A percentile compares a stretch with the other conserved stretches of the same genome.
These are phyloP conservation scores for Alternaria tenuissima DNA, from an alignment of 2,329 filamentous ascomycete genomes.

Conservation along the genomic window DNA sequence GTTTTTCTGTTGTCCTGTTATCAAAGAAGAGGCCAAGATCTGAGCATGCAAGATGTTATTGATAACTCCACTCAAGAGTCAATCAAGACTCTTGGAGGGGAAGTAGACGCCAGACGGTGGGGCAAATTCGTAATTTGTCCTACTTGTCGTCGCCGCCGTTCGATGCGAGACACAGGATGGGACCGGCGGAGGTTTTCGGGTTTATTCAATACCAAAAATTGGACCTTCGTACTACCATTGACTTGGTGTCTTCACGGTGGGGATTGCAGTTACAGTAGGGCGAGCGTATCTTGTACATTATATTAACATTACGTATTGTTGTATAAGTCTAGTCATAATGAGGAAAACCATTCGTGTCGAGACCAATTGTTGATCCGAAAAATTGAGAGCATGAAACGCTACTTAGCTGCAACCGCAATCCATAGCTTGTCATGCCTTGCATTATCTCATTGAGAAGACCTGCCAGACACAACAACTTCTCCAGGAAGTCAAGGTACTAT, in stretches of 20 bases:
- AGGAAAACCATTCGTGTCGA: not conserved
- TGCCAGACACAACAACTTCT: slow-evolving; percentile 3
- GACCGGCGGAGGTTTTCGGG: not conserved
- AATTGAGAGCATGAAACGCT: not conserved
- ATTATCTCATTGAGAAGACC: not conserved
- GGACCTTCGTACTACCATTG: not conserved
- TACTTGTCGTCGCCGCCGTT: not conserved
- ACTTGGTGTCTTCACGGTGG: not conserved
- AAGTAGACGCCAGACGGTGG: not conserved
- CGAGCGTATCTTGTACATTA: not conserved
- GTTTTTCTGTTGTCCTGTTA: not conserved
- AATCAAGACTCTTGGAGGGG: not conserved
- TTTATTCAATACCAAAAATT: not conserved
- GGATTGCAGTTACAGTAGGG: not conserved
- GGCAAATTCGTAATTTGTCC: not conserved
- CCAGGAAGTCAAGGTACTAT: not conserved
- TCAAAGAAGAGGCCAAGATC: not conserved
- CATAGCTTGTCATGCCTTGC: not conserved
- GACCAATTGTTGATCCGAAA: not conserved
- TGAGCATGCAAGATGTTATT: not conserved
- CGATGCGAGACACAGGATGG: not conserved
- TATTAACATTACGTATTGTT: slow-evolving; percentile 5
- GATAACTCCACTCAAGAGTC: not conserved
- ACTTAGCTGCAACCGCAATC: not conserved
- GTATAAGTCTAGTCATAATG: not conserved